These are phyloP conservation scores for Aspergillus sclerotioniger DNA, from an alignment of 495 filamentous ascomycete genomes.

Conservation along the genomic window DNA sequence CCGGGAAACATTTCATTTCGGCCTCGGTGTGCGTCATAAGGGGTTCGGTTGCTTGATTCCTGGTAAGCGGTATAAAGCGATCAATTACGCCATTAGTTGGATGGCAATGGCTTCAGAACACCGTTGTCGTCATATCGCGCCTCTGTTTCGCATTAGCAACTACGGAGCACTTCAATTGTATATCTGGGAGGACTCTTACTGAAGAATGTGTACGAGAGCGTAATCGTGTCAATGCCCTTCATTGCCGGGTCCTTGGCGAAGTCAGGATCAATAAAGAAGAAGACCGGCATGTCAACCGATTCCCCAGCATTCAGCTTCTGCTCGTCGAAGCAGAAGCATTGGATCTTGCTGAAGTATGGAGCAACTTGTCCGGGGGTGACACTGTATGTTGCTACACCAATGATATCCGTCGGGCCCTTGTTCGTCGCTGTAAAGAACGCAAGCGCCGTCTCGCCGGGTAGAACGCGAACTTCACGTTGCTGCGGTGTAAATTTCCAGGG, in stretches of 20 bases:
- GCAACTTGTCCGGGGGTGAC: slow-evolving; percentile 95
- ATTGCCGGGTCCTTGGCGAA: slow-evolving; percentile 88
- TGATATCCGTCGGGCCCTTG: slow-evolving; percentile 82
- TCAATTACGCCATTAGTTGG: slow-evolving; percentile 9
- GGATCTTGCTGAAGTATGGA: slow-evolving; percentile 98
- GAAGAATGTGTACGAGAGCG: slow-evolving; percentile 96
- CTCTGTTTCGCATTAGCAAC: slow-evolving; percentile 52
- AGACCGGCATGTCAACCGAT: slow-evolving; percentile 99
- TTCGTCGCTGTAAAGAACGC: slow-evolving; percentile 99
- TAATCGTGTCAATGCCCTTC: slow-evolving; percentile 91
- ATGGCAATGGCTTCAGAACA: slow-evolving; percentile 44
- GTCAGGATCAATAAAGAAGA: slow-evolving; percentile 98
- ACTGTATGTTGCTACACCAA: slow-evolving; percentile 96
- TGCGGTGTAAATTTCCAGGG: slow-evolving; percentile 98
- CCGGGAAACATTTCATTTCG: not conserved
- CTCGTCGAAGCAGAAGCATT: slow-evolving; percentile 99
- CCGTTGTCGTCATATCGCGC: slow-evolving; percentile 86
- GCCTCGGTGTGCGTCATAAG: not conserved
- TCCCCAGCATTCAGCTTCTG: slow-evolving; percentile 92
- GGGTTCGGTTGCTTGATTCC: not conserved
- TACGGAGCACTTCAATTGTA: not conserved
- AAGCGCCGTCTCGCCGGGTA: slow-evolving; percentile 94
- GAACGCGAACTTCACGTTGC: slow-evolving; percentile 91
- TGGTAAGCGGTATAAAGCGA: not conserved
- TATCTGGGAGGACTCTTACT: slow-evolving; percentile 58